Evolutionary conservation across 306 rosid species (phyloP).

Genomic region (Vigna trinervia): DNA sequence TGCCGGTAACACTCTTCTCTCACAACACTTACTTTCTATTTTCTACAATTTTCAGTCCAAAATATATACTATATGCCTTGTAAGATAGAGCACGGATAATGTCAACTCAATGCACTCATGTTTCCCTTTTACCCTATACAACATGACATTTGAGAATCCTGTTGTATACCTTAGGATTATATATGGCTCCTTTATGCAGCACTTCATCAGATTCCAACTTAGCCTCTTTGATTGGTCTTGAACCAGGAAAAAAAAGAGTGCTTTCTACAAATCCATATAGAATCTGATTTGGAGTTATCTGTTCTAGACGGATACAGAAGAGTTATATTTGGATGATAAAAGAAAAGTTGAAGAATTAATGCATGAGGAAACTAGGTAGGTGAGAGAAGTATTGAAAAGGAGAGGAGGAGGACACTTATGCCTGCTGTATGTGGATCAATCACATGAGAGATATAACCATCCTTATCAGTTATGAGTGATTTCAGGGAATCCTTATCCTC

Average conservation of each 20-base stretch:
- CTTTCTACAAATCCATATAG: neutral
- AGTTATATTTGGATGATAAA: slow-evolving; percentile 23
- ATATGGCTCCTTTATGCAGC: slow-evolving; percentile 15
- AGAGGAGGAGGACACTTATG: slow-evolving; percentile 54
- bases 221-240: slow-evolving; percentile 9
- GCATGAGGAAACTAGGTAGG: no score
- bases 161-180: slow-evolving; percentile 8
- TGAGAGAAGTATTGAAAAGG: slow-evolving; percentile 40
- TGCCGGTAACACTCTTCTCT: neutral
- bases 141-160: slow-evolving; percentile 26
- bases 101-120: slow-evolving; percentile 24
- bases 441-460: slow-evolving; percentile 26
- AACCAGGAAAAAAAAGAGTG: slow-evolving; percentile 20
- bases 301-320: slow-evolving; percentile 1
- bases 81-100: slow-evolving; percentile 1
- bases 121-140: slow-evolving; percentile 45
- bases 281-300: slow-evolving; percentile 50
- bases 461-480: slow-evolving; percentile 40
- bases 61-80: neutral
- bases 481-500: slow-evolving; percentile 46
- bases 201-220: slow-evolving; percentile 31
- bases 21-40: neutral
- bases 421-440: slow-evolving; percentile 42
- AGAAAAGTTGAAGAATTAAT: no score
- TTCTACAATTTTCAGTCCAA: slow-evolving; percentile 7